Conservation (phyloP, 83 land plant species). For the Diphasiastrum complanatum region DNA sequence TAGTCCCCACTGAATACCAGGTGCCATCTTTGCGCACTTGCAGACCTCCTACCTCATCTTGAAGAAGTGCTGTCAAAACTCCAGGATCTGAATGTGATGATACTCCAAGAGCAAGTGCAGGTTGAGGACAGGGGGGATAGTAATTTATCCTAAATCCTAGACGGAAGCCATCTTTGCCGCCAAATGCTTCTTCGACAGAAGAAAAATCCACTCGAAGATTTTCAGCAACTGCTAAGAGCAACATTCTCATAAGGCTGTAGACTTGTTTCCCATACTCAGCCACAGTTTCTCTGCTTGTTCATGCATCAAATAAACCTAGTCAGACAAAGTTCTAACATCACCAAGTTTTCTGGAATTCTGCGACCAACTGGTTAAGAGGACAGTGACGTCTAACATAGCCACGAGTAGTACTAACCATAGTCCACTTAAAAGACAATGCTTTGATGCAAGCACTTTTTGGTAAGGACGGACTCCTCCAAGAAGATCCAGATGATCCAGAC, state of each 20-base stretch:
- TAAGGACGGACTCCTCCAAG: too few relatives aligned
- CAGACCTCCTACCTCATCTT: slow-evolving; percentile 1
- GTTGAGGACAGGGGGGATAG: slow-evolving; percentile 8
- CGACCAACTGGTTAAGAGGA: too few relatives aligned
- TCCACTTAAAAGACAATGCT: too few relatives aligned
- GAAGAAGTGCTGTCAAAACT: neutral
- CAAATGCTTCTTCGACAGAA: neutral
- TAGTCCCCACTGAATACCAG: slow-evolving; percentile 1
- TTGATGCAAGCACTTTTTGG: too few relatives aligned
- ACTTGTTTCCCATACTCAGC: too few relatives aligned
- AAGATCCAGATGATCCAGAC: too few relatives aligned
- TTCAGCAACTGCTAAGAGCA: neutral
- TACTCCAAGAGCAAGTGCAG: neutral
- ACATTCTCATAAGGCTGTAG: neutral
- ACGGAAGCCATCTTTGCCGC: neutral
- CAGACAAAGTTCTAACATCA: too few relatives aligned
- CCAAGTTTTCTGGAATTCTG: too few relatives aligned
- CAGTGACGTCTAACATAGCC: too few relatives aligned
- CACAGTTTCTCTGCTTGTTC: too few relatives aligned
- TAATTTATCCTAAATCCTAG: neutral
- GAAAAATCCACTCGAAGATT: neutral
- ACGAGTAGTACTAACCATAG: too few relatives aligned
- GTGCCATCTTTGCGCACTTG: slow-evolving; percentile 5
- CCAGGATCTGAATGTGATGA: slow-evolving; percentile 1
- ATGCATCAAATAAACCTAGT: too few relatives aligned